Conservation (phyloP, 768 basidiomycete genomes). For the Gyrodon lividus region DNA sequence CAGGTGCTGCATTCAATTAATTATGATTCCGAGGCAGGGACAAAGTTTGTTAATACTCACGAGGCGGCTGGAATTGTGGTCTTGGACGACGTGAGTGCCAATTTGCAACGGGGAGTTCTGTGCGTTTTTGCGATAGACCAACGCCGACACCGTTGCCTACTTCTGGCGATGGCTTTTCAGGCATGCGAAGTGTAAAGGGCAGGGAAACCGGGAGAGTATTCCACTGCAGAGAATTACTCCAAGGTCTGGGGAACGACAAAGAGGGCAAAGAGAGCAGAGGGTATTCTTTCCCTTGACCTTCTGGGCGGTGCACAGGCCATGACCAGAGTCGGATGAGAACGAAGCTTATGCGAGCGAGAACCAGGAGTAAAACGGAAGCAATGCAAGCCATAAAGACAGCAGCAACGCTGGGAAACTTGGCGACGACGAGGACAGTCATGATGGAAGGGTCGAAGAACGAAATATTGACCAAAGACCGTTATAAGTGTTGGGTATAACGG, state of each 20-base stretch:
- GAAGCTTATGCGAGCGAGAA: constrained; percentile 32
- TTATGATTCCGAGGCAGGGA: not conserved
- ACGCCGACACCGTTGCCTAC: constrained; percentile 9
- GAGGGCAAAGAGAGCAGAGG: not conserved
- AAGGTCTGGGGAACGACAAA: constrained; percentile 7
- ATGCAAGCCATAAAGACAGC: constrained; percentile 32
- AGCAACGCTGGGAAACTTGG: constrained; percentile 30
- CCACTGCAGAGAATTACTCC: constrained; percentile 25
- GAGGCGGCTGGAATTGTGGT: constrained; percentile 32
- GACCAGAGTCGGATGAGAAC: constrained; percentile 27
- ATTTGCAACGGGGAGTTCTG: constrained; percentile 17
- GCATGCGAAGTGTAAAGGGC: constrained; percentile 22
- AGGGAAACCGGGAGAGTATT: constrained; percentile 27
- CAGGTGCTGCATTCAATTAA: constrained; percentile 34
- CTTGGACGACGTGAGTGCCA: constrained; percentile 22
- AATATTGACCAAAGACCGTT: constrained; percentile 10
- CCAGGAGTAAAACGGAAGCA: constrained; percentile 26
- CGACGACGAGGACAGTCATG: constrained; percentile 33
- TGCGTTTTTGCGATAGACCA: constrained; percentile 9
- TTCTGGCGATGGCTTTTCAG: constrained; percentile 21
- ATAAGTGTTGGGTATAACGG: constrained; percentile 19
- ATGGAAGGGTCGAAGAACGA: not conserved
- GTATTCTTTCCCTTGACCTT: constrained; percentile 16
- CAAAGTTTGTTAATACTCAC: constrained; percentile 18
- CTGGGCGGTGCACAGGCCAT: constrained; percentile 15